Evolutionary conservation across 192 early-diverging fungal species (phyloP).

Genomic region (Piromyces finnis): DNA sequence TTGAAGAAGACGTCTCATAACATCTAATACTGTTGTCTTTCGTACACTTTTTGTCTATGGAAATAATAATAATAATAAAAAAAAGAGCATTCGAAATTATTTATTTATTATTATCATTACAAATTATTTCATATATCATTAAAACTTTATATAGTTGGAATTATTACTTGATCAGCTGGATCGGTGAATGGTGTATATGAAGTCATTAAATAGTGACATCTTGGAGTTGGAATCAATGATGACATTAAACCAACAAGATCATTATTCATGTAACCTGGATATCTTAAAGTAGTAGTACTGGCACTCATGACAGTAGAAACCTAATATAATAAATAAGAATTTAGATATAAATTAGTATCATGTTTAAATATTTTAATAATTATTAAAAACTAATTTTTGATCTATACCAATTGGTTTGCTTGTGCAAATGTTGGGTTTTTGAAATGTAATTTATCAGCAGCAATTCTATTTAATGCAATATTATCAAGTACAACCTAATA

Average conservation of each 20-base stretch:
- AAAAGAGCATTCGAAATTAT: too few relatives aligned
- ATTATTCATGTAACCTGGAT: conserved; percentile 99
- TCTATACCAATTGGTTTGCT: conserved; percentile 78
- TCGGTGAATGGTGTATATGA: conserved; percentile 95
- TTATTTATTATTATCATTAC: too few relatives aligned
- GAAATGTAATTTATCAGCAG: conserved; percentile 79
- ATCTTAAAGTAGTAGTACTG: conserved; percentile 86
- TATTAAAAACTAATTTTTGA: too few relatives aligned
- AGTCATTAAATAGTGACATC: conserved; percentile 89
- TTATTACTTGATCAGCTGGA: conserved; percentile 53
- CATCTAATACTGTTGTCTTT: conserved; percentile 93
- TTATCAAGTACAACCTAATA: conserved; percentile 89
- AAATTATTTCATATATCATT: too few relatives aligned
- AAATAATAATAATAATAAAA: not conserved
- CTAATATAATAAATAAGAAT: too few relatives aligned
- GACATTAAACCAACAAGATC: conserved; percentile 89
- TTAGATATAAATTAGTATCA: too few relatives aligned
- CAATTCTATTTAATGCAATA: conserved; percentile 81
- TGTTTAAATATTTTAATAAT: too few relatives aligned
- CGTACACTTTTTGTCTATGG: conserved; percentile 71
- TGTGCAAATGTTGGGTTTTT: conserved; percentile 87
- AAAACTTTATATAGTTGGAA: too few relatives aligned
- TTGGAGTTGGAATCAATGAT: conserved; percentile 92
- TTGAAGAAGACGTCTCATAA: conserved; percentile 90
- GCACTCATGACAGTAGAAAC: conserved; percentile 97